phyloP scores from a whole-genome alignment of 257 asterid species.

The Mitragyna speciosa region DNA sequence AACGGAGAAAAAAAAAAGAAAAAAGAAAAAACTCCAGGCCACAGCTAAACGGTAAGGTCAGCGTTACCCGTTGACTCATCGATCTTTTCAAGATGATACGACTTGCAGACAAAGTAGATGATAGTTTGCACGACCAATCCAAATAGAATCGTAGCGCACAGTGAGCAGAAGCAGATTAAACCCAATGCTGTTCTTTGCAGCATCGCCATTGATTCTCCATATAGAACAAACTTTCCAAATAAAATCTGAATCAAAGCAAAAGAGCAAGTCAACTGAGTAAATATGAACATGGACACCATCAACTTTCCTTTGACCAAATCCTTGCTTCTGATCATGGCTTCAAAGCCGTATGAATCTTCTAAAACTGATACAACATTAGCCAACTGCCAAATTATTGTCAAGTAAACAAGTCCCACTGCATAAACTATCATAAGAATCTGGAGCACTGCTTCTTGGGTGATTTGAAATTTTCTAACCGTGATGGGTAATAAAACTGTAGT shows the following conservation, averaged over 20 bases:
- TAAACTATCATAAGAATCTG: background rate
- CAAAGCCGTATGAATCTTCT: conserved; percentile 12
- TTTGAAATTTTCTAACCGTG: background rate
- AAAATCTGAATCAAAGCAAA: background rate
- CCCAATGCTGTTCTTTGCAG: background rate
- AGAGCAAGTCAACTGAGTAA: background rate
- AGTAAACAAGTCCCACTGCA: background rate
- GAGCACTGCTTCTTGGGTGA: background rate
- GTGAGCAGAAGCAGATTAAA: background rate
- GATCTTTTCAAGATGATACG: conserved; percentile 14
- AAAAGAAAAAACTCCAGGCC: no score
- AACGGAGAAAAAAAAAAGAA: no score
- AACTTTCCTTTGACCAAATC: conserved; percentile 14
- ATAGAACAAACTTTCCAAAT: background rate
- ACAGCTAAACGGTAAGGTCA: background rate
- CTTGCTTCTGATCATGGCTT: conserved; percentile 16
- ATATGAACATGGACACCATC: background rate
- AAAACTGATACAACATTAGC: conserved; percentile 15
- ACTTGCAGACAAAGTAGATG: conserved; percentile 17
- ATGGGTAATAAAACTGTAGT: background rate
- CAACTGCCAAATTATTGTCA: conserved; percentile 15
- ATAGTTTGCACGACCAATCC: conserved; percentile 14
- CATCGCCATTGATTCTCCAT: background rate
- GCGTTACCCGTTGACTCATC: background rate
- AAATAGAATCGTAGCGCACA: conserved; percentile 2